Evolutionary conservation across 1,139 yeast genomes (phyloP), one percentile per base, ranked within the genome.

Genomic region (Geotrichum bryndzae): DNA sequence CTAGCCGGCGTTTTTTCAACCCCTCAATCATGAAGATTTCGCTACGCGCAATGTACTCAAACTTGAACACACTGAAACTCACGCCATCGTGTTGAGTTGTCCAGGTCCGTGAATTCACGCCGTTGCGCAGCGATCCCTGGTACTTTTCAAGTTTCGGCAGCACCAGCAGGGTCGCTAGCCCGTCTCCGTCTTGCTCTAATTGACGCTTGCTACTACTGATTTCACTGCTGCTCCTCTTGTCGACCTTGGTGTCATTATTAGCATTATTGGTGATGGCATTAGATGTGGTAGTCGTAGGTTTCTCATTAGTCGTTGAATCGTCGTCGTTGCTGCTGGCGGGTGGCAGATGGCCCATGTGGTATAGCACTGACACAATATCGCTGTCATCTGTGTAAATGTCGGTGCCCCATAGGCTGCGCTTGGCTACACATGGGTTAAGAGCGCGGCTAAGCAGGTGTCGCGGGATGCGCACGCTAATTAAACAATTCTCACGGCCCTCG

Each of bases 301-400:
- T 35, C 15, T 35, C 15, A 35, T 35, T 35, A 35, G 15, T 35
- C 11, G 41, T 35, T 13, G 52, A 61, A 58, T 13, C n/a, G 59
- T 51, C 33, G 13, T 61, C 56, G 3, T 64, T 65, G 11, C 57
- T 57, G 31, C 55, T 35, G 11, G 41, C 6, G 71, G 80, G 75
- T 13, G 77, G 77, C 29, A 89, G 79, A 33, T 86, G 77, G 0
- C 97, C 97, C 65, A 83, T 76, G 70, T 94, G 98, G 64, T 84
- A 82, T 63, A 92, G 76, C 0, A 86, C 88, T 2, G 88, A 80
- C 53, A 94, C 80, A 2, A 91, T 77, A 72, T 94, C 96, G 0
- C 96, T 88, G 74, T 94, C 99, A 73, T 94, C 98, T 1, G 97
- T 89, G 73, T 92, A 94, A 2, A 94, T 79, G 59, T 87, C 91